Base-by-base conservation (phyloP, 1,284 basidiomycete species). In the Ceratobasidium theobromae region DNA sequence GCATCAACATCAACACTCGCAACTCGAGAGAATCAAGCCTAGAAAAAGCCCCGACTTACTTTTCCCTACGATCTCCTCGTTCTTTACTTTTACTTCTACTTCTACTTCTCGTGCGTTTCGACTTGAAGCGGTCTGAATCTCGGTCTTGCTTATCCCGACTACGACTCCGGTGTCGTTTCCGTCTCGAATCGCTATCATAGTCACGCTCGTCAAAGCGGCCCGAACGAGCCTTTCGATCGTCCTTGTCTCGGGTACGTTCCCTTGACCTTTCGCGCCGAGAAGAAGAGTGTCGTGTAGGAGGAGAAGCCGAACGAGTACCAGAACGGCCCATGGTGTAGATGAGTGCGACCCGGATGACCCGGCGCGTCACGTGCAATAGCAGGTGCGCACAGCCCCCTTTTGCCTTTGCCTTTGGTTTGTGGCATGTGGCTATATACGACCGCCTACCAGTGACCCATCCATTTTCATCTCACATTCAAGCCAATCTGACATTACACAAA, bases 1-100 rank as follows among this genome's bases (percentile, higher is more conserved):
- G 48, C 38, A 40, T 68, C 46, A 68, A 68, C 45, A n/a, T 60
- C 51, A 48, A 38, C 35, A n/a, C 43, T 48, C n/a, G 48, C 16
- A 41, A 32, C 18, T 23, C 38, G 5, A 5, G 30, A n/a, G n/a
- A 28, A 9, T 28, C 11, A 16, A 45, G n/a, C 1, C n/a, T n/a
- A n/a, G n/a, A n/a, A n/a, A n/a, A n/a, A n/a, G n/a, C n/a, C n/a
- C n/a, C n/a, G n/a, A 70, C 75, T 69, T 58, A 76, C 75, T 74
- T 72, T 69, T 69, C 67, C 30, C 72, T 45, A 6, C 43, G 43
- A 45, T 45, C 43, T 74, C 73, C 68, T 73, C 72, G 32, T 76
- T 74, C 68, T 74, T 75, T 67, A 72, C 74, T 48, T 72, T 70
- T 54, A 65, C 71, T 72, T 41, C 67, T 55, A 58, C 72, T 72